Evolutionary conservation across 176 grass and related monocot genomes (phyloP), one percentile per base, ranked within the genome.

Genomic region (Pharus latifolius): DNA sequence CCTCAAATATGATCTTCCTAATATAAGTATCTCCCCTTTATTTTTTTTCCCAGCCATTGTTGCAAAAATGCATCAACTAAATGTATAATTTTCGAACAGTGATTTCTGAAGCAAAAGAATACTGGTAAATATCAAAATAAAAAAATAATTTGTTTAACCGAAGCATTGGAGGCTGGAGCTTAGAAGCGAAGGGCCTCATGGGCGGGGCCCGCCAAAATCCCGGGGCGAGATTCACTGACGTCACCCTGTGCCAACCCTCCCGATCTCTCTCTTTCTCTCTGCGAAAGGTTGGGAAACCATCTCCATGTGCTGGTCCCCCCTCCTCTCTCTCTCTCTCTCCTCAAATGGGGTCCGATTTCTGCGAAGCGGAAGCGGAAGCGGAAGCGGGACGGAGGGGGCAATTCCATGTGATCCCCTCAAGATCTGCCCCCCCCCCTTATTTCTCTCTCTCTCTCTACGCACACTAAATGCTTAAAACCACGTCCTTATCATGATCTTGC

Each of bases 201-300:
- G 79, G 69, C 38, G 79, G 64, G 85, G 17, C 74, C 82, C 65
- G 15, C 32, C 31, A 26, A 72, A 63, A 93, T 85, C 82, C 69
- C 24, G 20, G 24, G 19, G 3, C 38, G 40, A 89, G 90, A 93
- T 89, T 80, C 82, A 75, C 79, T 89, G 85, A 89, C 79, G 85
- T 93, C 85, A 89, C 45, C 23, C 15, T 22, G 14, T 10, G 72
- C 42, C 18, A 35, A 40, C 62, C 45, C 56, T n/a, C n/a, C 48
- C 11, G 38, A 3, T 40, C 9, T n/a, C 27, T 44, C 22, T 59
- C 27, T 22, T 12, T 47, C 23, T 22, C 14, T 24, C 3, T 57
- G 34, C 6, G 38, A n/a, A n/a, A 3, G 5, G 11, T 8, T 3
- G 32, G 12, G 30, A 33, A 5, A 31, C 22, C 23, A 25, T 45